Base-by-base conservation (phyloP, 2,329 filamentous ascomycete species). In the Diplodia corticola region DNA sequence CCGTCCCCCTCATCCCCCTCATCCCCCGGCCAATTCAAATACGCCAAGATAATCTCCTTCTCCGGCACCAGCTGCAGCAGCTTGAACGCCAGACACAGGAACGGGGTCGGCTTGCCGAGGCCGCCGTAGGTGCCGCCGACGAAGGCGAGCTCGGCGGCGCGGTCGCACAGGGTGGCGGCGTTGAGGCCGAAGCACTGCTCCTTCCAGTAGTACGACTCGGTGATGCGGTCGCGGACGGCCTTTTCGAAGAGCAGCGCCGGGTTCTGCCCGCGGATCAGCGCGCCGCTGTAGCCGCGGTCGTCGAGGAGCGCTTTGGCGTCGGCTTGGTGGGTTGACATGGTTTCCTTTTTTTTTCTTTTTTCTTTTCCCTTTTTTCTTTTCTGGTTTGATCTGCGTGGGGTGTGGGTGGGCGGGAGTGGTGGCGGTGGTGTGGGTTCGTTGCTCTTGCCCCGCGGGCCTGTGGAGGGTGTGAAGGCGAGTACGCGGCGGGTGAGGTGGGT, bases 161-260 rank as follows among this genome's bases (percentile, higher is more conserved):
- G 91, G 80, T 97, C 92, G 72, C 97, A 90, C 5, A 99, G 78
- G 0, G 87, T 89, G 1, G 88, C 88, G 3, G 86, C 86, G 81
- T 98, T 99, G 70, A 99, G 85, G 49, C 91, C 95, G 80, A 98
- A 99, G 78, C 95, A 97, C 81, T 97, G 93, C 80, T 98, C 95
- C 79, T 97, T 97, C 91, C 93, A 99, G 82, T 97, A 99, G 81
- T 97, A 96, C 63, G 89, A 92, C 75, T 97, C 93, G 71, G 93
- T 88, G 78, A 99, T 97, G 75, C 95, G 93, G 80, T 99, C 95
- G 75, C 91, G 91, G 70, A 97, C 92, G 48, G 93, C 91, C 78
- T 96, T 97, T 79, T 98, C 94, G 85, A 98, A 91, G 68, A 98
- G 91, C 4, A 91, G 93, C n/a, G 93, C 91, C 0, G 94, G 94